Evolutionary conservation across 1,284 basidiomycete species (phyloP), one percentile per base, ranked within the genome.

Genomic region (Ganoderma multipileum): DNA sequence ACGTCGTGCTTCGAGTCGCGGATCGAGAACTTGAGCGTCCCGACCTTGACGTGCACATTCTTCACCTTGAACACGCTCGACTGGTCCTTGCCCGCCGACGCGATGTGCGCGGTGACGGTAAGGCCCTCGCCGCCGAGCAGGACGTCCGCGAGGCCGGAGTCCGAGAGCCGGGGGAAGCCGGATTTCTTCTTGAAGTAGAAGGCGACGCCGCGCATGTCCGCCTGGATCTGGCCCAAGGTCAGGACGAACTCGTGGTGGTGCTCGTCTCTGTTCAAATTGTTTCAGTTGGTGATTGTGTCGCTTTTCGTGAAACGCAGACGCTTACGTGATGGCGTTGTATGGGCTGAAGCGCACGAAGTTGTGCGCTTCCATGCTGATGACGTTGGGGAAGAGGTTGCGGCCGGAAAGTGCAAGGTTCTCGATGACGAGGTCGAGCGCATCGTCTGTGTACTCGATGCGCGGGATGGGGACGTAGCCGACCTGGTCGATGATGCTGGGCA

Each of bases 131-230:
- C 96, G 41, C 94, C 93, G 62, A 99, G 83, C 66, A 96, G 79
- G 12, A 99, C 91, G 79, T 99, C 97, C 26, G 96, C 96, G 39
- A 97, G 81, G 73, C 97, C 97, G n/a, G 90, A 91, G 83, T 99
- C 97, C 57, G 83, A 87, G 78, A 98, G 82, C 84, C 92, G 94
- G 12, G 92, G 89, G 76, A 95, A 87, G 5, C 94, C 94, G 0
- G 83, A 85, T 85, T 94, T 94, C 83, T 88, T 92, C 72, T 83
- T 85, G 80, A 94, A 95, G 78, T 92, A 95, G 80, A 98, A 97
- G 16, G 92, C 91, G 26, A 98, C 94, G 76, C 98, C 96, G 50
- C 93, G 88, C 86, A 98, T 92, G 77, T 97, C 96, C n/a, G 93
- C 92, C 80, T 99, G 97, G 76, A 98, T 94, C 81, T 99, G 96